Base-by-base conservation (phyloP, 495 filamentous ascomycete genomes). In the Lophium mytilinum region DNA sequence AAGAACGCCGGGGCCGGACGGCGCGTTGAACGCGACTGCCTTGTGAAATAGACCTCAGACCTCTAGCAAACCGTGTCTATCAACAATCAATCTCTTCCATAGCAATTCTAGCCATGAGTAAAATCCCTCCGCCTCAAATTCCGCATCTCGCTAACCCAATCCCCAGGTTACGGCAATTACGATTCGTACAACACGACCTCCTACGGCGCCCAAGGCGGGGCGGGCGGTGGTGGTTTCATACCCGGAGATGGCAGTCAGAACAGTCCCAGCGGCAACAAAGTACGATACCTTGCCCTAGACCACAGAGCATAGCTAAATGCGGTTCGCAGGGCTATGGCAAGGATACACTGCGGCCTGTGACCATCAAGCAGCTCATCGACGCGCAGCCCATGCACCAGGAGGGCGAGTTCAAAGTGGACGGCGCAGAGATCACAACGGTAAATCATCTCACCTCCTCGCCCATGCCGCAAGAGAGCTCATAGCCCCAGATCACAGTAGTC, bases 331-430 rank as follows among this genome's bases (percentile, higher is more conserved):
- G 66, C 50, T 80, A 84, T 58, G 71, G 65, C 56, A 79, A 83
- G 67, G 80, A 90, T 42, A 90, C 87, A 48, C 80, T 98, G 56
- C 85, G 92, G 43, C 90, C 93, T 0, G 86, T 96, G 40, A 98
- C 93, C 41, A 88, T 96, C 68, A 95, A 95, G 69, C 93, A 98
- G 73, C 77, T 96, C 42, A 74, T 89, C 64, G 89, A 96, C 69
- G 85, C 87, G 51, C 75, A 80, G 56, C 84, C 87, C 65, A 75
- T 84, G 10, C 84, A 87, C 71, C 81, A 86, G 7, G 87, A 86
- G 56, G 82, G 83, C 47, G 80, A 81, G 24, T 89, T 88, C 77
- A 82, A 81, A 48, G 82, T 97, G 63, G 93, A 97, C 73, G 82
- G 81, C 55, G 69, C 76, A 33, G 84, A 87, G 63, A 72, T 86